A percentile compares a stretch with the other conserved stretches of the same genome.
Conservation (phyloP, 768 basidiomycete genomes). For the Podaxis carcinomalis region DNA sequence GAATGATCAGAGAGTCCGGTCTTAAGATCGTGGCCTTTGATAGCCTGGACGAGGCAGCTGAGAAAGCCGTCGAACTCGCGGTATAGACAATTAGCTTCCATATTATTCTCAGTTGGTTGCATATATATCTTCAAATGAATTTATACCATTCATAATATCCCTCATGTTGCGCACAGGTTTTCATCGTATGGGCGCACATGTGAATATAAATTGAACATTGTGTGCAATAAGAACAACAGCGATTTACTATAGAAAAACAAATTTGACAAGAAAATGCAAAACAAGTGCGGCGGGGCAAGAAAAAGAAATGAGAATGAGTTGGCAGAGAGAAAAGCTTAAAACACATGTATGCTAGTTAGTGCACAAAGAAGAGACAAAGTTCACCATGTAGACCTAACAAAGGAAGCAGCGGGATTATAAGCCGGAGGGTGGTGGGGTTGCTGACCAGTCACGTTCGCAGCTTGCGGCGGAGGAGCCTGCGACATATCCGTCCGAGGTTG, state of each 20-base stretch:
- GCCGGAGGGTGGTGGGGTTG: slow-evolving; percentile 7
- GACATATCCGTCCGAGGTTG: slow-evolving; percentile 42
- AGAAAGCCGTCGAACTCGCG: slow-evolving; percentile 72
- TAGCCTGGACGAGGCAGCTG: slow-evolving; percentile 87
- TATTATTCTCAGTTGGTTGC: not conserved
- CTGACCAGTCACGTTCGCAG: slow-evolving; percentile 32
- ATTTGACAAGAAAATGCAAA: slow-evolving; percentile 24
- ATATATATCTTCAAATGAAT: not conserved
- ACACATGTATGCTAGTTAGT: slow-evolving; percentile 19
- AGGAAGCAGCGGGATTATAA: slow-evolving; percentile 24
- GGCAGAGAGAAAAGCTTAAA: slow-evolving; percentile 32
- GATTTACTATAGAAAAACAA: slow-evolving; percentile 35
- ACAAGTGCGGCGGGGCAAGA: slow-evolving; percentile 16
- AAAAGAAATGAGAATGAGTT: slow-evolving; percentile 29
- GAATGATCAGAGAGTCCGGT: slow-evolving; percentile 91
- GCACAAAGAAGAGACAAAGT: slow-evolving; percentile 17
- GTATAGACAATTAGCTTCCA: slow-evolving; percentile 28
- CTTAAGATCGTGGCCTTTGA: slow-evolving; percentile 93
- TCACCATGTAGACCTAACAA: slow-evolving; percentile 50
- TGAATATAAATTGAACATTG: slow-evolving; percentile 17
- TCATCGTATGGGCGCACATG: not conserved
- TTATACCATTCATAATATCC: slow-evolving; percentile 14
- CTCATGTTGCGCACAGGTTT: not conserved
- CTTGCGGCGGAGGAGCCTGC: slow-evolving; percentile 28
- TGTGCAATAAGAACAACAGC: slow-evolving; percentile 27